These are phyloP conservation scores for Tolypocladium cylindrosporum DNA, from an alignment of 2,329 filamentous ascomycete genomes.

Conservation along the genomic window DNA sequence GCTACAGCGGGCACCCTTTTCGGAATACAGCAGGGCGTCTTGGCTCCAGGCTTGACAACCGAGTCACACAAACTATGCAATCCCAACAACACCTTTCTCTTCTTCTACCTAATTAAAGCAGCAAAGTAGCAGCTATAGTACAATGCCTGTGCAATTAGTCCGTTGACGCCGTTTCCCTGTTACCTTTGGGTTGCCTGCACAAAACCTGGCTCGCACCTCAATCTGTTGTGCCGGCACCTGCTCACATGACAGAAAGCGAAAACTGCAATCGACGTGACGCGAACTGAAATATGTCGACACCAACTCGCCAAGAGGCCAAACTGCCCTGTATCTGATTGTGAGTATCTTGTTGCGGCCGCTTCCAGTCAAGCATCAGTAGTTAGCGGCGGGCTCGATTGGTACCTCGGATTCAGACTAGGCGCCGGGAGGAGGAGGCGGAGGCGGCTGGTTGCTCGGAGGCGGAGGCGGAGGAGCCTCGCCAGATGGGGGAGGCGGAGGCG, in stretches of 20 bases:
- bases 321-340: neutral
- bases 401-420: slow-evolving; percentile 21
- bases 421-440: slow-evolving; percentile 52
- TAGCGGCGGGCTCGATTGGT: neutral
- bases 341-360: neutral
- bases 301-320: neutral
- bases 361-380: neutral
- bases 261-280: neutral
- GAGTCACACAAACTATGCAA: neutral
- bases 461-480: slow-evolving; percentile 47
- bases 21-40: too few relatives aligned
- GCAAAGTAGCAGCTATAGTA: neutral
- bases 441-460: slow-evolving; percentile 51
- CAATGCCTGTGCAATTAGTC: slow-evolving; percentile 2
- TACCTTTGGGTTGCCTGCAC: neutral
- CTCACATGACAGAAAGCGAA: neutral
- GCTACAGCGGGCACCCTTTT: too few relatives aligned
- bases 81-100: neutral
- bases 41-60: neutral
- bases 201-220: neutral
- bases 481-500: slow-evolving; percentile 52
- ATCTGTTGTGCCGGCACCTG: neutral
- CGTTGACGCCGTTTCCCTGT: neutral
- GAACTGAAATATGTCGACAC: neutral
- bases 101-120: neutral